Evolutionary conservation across 2,329 filamentous ascomycete genomes (phyloP), one percentile per base, ranked within the genome.

Genomic region (Dactylellina drechsleri): DNA sequence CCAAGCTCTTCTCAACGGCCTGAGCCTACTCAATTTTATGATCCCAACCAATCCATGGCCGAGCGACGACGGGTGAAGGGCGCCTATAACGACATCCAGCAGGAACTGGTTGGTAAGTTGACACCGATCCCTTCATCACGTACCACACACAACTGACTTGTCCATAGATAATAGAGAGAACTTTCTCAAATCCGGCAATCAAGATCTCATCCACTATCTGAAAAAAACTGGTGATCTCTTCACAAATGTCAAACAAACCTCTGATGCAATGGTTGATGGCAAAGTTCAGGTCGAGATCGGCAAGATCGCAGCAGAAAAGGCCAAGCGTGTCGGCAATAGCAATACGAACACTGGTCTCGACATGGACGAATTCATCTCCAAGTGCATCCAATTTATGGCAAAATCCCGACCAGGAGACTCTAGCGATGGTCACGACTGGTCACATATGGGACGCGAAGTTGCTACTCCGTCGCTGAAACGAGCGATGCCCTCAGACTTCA

Each of bases 401-500:
- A 98, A 91, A 81, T 97, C 98, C 92, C 88, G 88, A 20, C 85
- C 87, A 41, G 90, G 88, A 2, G 84, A 86, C 6, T 86, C 86
- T 10, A 86, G 87, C 23, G 82, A 83, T 13, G 84, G 86, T 79
- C 86, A 94, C 80, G 92, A 96, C 80, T 99, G 95, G 95, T 87
- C 89, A 47, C 88, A 92, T 79, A 85, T 98, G 2, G 95, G 95
- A 1, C 87, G 88, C 6, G 43, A 67, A 20, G 59, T 52, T 15
- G 72, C 65, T 12, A 64, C 72, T 12, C 58, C 65, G 5, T 41
- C 65, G 4, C 49, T 76, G 50, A 76, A 54, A 31, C 92, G 0
- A 92, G 91, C 79, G 85, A 94, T 66, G 91, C 90, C 0, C 84
- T 88, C 92, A 0, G 90, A 92, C 1, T 97, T 97, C 79, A 86